Evolutionary conservation across 1,284 basidiomycete genomes (phyloP), one percentile per base, ranked within the genome.

Genomic region (Caloboletus firmus): DNA sequence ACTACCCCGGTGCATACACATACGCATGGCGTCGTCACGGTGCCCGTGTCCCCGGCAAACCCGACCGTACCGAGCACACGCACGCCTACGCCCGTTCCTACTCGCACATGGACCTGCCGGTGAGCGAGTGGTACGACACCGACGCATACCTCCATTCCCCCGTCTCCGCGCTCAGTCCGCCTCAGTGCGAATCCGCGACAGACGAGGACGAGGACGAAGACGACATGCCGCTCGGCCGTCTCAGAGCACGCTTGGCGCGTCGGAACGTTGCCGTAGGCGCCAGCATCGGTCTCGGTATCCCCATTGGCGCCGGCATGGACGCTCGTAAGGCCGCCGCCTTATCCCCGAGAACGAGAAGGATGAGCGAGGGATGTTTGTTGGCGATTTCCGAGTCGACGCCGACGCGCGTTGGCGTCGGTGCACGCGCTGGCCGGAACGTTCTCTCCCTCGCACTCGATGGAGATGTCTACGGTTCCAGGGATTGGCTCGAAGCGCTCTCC

Each of bases 401-500:
- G 39, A 64, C 62, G 10, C 64, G 47, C 30, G 20, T 63, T 3
- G 53, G 62, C 3, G 18, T 64, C 4, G 39, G 59, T 22, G 32
- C 36, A 4, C 44, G 45, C 2, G 31, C 61, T 22, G 5, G 53
- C 7, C 54, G 49, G 13, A 37, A 45, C 13, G 49, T 34, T 32
- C 17, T 51, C 15, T 54, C 61, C 15, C 24, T 59, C 5, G 51
- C 37, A 8, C 20, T 51, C 17, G 47, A 66, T 26, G 52, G 47
- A 3, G 47, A 48, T 6, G 36, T 22, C 11, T 15, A 39, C 22
- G 31, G 11, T 9, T 11, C 46, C 50, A 52, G 44, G 43, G 62
- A 63, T 22, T 66, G 59, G 62, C 50, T 63, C 32, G 62, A 63
- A 2, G 59, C 52, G 10, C 64, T 63, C 30, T 66, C 62, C 20